These are phyloP conservation scores for Pseudognaphalium luteoalbum DNA, from an alignment of 129 eudicot genomes.

Conservation along the genomic window DNA sequence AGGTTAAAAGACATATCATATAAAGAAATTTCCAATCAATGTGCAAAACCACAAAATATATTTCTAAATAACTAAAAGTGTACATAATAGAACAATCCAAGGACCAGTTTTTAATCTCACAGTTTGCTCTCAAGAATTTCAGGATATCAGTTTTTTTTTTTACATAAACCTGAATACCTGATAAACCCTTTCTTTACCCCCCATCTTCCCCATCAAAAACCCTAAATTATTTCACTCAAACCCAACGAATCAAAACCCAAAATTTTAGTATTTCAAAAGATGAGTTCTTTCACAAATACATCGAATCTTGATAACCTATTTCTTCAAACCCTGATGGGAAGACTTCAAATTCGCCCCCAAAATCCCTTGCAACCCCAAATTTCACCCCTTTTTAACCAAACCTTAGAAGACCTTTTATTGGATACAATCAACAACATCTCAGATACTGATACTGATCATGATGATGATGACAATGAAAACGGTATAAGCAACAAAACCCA, in stretches of 20 bases:
- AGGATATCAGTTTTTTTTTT: not conserved
- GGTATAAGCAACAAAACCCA: slow-evolving; percentile 37
- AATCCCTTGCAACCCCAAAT: slow-evolving; percentile 36
- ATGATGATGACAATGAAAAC: slow-evolving; percentile 39
- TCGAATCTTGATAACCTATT: slow-evolving; percentile 77
- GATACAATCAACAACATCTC: slow-evolving; percentile 54
- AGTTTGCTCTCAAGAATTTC: not conserved
- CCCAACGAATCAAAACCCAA: not conserved
- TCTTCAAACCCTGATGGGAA: slow-evolving; percentile 75
- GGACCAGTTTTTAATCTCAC: not conserved
- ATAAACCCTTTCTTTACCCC: not conserved
- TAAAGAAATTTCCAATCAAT: too few species aligned
- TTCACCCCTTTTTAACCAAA: slow-evolving; percentile 40
- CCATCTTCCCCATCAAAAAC: slow-evolving; percentile 25
- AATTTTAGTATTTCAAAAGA: not conserved
- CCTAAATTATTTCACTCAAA: slow-evolving; percentile 9
- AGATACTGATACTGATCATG: slow-evolving; percentile 42
- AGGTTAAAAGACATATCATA: not conserved
- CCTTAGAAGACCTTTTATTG: slow-evolving; percentile 74
- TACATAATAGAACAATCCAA: not conserved
- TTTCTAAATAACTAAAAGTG: not conserved
- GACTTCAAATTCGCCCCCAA: slow-evolving; percentile 68
- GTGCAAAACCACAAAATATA: not conserved
- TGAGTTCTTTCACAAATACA: slow-evolving; percentile 47
- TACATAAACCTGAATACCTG: not conserved